A percentile compares a stretch with the other conserved stretches of the same genome.
These are phyloP conservation scores for Phaeosphaeria sp. DNA, from an alignment of 2,329 filamentous ascomycete genomes.

Conservation along the genomic window DNA sequence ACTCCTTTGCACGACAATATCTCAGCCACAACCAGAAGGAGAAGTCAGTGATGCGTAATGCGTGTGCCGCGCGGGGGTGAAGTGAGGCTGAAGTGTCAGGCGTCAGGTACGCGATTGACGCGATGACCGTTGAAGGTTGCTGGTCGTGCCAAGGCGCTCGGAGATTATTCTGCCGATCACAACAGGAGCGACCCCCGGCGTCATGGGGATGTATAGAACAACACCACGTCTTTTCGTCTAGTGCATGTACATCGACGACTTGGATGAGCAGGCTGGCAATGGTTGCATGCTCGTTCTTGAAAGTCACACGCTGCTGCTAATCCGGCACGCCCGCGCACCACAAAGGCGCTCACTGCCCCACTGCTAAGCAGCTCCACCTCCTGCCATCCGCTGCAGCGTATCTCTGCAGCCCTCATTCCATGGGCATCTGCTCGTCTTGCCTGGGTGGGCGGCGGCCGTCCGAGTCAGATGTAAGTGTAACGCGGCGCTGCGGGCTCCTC, in stretches of 20 bases:
- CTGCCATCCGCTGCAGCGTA: conserved; percentile 1
- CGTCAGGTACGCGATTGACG: conserved; percentile 7
- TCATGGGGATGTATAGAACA: conserved; percentile 9
- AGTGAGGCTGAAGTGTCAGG: conserved; percentile 10
- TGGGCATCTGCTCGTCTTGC: conserved; percentile 59
- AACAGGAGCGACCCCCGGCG: conserved; percentile 3
- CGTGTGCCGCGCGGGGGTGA: neutral
- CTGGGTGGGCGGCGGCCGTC: conserved; percentile 54
- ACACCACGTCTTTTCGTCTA: conserved; percentile 18
- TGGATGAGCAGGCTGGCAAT: conserved; percentile 19
- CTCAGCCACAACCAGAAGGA: conserved; percentile 9
- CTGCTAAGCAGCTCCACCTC: neutral
- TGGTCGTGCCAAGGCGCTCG: conserved; percentile 20
- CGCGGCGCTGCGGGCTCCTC: conserved; percentile 7
- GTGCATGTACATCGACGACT: too few species aligned
- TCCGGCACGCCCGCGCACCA: neutral
- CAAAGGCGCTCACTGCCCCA: neutral
- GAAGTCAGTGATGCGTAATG: neutral
- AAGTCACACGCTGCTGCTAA: conserved; percentile 8
- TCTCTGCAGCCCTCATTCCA: conserved; percentile 37
- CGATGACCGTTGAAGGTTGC: conserved; percentile 11
- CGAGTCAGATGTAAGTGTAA: conserved; percentile 50
- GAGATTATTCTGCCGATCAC: conserved; percentile 23
- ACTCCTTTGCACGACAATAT: neutral
- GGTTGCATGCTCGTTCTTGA: conserved; percentile 10